Evolutionary conservation across 1,139 yeast genomes (phyloP), one percentile per base, ranked within the genome.

Genomic region (Pichia sp.): DNA sequence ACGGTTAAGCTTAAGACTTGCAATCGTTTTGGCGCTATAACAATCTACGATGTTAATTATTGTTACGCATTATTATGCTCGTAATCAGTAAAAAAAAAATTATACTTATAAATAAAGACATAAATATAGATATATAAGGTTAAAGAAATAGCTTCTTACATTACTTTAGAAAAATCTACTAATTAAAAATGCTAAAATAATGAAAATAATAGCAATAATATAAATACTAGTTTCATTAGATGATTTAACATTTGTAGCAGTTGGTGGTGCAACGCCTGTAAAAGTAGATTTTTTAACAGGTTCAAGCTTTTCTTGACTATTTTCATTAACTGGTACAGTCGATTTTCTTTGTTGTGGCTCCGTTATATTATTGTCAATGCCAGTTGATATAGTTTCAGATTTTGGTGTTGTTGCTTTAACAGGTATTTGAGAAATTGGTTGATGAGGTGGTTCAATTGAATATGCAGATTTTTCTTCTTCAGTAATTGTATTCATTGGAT

Each of bases 401-500:
- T n/a, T 16, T 6, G 9, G 16, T 9, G 37, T 11, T 22, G n/a
- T 12, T 20, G 9, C 12, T 30, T n/a, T 30, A 30, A 11, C 11
- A 4, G 39, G 9, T 24, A 11, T 24, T 26, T n/a, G 37, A 16
- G 8, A n/a, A 22, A 33, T 36, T 9, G 16, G 5, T 36, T 16
- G 29, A 9, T 35, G 30, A 26, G 11, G 11, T n/a, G 37, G 32
- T 29, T 37, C 31, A 24, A 37, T 37, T 37, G 39, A 30, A 28
- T 37, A 9, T 8, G 28, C 28, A 26, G 49, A 37, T 39, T 42
- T 43, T 11, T 45, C 47, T 54, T 53, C 61, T 42, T 57, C 62
- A 48, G 45, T 59, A 50, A 51, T 56, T 27, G 56, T 56, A 53
- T 51, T 62, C 57, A 46, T 55, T 25, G 51, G 40, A 26, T 52